Evolutionary conservation across 2,329 filamentous ascomycete species (phyloP).

Genomic region (Fusarium heterosporum): DNA sequence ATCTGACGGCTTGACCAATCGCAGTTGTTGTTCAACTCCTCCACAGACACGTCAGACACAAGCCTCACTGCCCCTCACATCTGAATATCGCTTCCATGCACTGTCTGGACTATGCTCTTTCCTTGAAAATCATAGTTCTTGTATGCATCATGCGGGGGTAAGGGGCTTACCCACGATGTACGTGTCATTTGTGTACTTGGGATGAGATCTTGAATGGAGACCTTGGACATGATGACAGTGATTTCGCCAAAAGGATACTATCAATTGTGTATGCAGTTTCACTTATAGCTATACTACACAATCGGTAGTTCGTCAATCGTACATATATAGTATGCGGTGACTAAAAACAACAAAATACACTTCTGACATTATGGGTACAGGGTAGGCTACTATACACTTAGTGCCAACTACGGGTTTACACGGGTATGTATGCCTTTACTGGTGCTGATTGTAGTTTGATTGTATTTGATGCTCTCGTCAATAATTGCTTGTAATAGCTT

Average conservation of each 20-base stretch:
- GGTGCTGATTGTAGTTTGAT: too few relatives aligned
- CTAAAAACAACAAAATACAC: background rate
- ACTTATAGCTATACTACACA: background rate
- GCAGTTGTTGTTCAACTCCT: constrained; percentile 12
- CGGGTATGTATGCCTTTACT: too few relatives aligned
- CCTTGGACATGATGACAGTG: background rate
- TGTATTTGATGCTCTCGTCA: too few relatives aligned
- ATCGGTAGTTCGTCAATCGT: too few relatives aligned
- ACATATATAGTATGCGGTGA: too few relatives aligned
- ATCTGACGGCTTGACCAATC: constrained; percentile 20
- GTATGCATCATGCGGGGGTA: constrained; percentile 17
- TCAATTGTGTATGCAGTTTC: background rate
- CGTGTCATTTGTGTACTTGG: constrained; percentile 1
- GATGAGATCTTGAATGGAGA: background rate
- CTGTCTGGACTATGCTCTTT: constrained; percentile 3
- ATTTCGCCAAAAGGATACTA: background rate
- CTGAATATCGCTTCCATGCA: constrained; percentile 36
- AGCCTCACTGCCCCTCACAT: constrained; percentile 30
- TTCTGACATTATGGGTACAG: background rate
- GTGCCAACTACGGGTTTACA: background rate
- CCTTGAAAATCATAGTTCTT: constrained; percentile 5
- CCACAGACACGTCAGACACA: constrained; percentile 37
- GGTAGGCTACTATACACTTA: background rate
- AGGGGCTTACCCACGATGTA: constrained; percentile 3
- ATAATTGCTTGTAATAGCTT: too few relatives aligned